phyloP scores from a whole-genome alignment of 106 monocot genomes.

The Acanthochlamys bracteata region DNA sequence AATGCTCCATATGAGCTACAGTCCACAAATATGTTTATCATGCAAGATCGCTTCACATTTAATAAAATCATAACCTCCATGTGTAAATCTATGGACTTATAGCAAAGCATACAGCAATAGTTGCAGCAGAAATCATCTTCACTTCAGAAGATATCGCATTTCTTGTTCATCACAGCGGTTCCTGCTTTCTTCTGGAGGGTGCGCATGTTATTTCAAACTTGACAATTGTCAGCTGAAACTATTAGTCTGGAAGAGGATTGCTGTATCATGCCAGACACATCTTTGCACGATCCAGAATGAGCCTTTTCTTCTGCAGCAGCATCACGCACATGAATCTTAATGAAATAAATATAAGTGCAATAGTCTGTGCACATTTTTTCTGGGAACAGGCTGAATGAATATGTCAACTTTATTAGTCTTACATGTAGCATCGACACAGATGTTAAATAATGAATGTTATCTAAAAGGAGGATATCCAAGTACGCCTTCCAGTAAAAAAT shows the following conservation, averaged over 20 bases:
- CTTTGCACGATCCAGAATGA: not conserved
- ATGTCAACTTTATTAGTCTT: no score
- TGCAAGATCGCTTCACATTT: slow-evolving; percentile 53
- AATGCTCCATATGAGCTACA: slow-evolving; percentile 64
- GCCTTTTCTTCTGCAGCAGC: not conserved
- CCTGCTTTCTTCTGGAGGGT: slow-evolving; percentile 11
- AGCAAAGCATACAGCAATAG: slow-evolving; percentile 80
- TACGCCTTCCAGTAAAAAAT: no score
- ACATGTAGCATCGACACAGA: no score
- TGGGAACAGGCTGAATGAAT: no score
- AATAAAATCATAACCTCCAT: slow-evolving; percentile 44
- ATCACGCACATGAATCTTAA: not conserved
- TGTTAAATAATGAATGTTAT: no score
- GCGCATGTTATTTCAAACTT: slow-evolving; percentile 59
- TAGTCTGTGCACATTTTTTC: no score
- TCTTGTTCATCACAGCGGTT: slow-evolving; percentile 11
- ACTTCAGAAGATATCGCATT: slow-evolving; percentile 70
- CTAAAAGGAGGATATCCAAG: no score
- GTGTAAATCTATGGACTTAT: slow-evolving; percentile 34
- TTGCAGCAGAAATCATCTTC: slow-evolving; percentile 66
- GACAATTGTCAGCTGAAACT: slow-evolving; percentile 28
- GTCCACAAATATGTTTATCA: slow-evolving; percentile 51
- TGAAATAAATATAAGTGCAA: no score
- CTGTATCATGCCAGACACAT: slow-evolving; percentile 4
- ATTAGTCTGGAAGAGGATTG: slow-evolving; percentile 8